phyloP scores from a whole-genome alignment of 306 rosid species.

The Lablab purpureus region DNA sequence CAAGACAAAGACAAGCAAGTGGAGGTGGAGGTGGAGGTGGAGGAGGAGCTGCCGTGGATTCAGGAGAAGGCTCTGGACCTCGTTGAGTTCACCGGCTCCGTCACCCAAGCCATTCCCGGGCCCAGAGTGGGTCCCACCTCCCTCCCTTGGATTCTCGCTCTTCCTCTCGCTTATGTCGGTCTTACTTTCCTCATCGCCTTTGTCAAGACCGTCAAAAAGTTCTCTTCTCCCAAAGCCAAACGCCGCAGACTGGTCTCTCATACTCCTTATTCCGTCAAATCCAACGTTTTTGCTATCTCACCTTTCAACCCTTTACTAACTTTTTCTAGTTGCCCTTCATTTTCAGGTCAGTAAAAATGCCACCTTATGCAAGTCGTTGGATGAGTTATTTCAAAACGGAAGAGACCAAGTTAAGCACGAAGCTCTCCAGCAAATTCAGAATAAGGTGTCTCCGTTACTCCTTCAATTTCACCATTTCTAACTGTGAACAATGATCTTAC shows the following conservation, averaged over 20 bases:
- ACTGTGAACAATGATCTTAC: conserved; percentile 1
- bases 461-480: not conserved
- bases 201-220: conserved; percentile 71
- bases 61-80: conserved; percentile 94
- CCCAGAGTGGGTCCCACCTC: conserved; percentile 90
- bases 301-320: not conserved
- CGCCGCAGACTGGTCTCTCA: conserved; percentile 74
- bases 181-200: conserved; percentile 82
- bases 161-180: conserved; percentile 78
- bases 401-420: conserved; percentile 62
- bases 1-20: conserved; percentile 33
- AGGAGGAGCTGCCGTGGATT: conserved; percentile 93
- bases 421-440: conserved; percentile 64
- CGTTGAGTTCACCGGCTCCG: conserved; percentile 93
- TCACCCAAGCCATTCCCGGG: conserved; percentile 89
- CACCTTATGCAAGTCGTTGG: conserved; percentile 66
- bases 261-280: not conserved
- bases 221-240: conserved; percentile 81
- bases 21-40: conserved; percentile 70
- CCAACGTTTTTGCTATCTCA: not conserved
- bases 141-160: conserved; percentile 89
- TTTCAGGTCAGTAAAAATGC: conserved; percentile 86
- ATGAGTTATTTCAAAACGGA: conserved; percentile 69
- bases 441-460: conserved; percentile 54
- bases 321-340: not conserved